Evolutionary conservation across 2,329 filamentous ascomycete genomes (phyloP).

Genomic region (Orbilia brochopaga): DNA sequence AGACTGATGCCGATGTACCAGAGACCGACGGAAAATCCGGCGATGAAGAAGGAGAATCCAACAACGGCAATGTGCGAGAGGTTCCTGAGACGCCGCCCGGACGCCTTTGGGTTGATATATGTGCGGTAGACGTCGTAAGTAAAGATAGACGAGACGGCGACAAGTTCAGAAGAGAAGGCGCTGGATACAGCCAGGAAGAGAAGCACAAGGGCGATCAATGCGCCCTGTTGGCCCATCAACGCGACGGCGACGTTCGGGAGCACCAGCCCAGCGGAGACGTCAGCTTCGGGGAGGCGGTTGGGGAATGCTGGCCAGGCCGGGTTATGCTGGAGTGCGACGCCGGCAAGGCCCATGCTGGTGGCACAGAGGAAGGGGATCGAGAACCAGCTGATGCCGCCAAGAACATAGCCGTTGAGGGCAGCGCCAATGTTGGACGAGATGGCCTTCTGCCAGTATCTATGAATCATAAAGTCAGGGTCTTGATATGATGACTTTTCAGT

Average conservation of each 20-base stretch:
- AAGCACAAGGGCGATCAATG: constrained; percentile 76
- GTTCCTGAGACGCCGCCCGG: constrained; percentile 76
- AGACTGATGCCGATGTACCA: constrained; percentile 78
- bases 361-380: constrained; percentile 89
- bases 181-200: constrained; percentile 91
- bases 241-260: constrained; percentile 85
- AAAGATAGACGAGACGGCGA: constrained; percentile 84
- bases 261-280: constrained; percentile 82
- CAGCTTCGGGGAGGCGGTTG: constrained; percentile 72
- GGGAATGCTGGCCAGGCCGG: constrained; percentile 75
- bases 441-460: constrained; percentile 83
- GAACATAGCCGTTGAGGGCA: constrained; percentile 84
- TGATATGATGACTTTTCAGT: constrained; percentile 62
- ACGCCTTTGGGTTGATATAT: constrained; percentile 79
- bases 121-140: constrained; percentile 89
- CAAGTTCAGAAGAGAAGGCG: constrained; percentile 80
- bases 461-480: constrained; percentile 69
- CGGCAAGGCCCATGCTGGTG: constrained; percentile 84
- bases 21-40: constrained; percentile 76
- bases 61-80: constrained; percentile 77
- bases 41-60: constrained; percentile 77
- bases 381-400: constrained; percentile 87
- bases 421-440: constrained; percentile 85
- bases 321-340: constrained; percentile 77
- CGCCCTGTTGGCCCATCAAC: constrained; percentile 79